These are phyloP conservation scores for Tolypocladium endophyticum DNA, from an alignment of 2,329 filamentous ascomycete species.

Conservation along the genomic window DNA sequence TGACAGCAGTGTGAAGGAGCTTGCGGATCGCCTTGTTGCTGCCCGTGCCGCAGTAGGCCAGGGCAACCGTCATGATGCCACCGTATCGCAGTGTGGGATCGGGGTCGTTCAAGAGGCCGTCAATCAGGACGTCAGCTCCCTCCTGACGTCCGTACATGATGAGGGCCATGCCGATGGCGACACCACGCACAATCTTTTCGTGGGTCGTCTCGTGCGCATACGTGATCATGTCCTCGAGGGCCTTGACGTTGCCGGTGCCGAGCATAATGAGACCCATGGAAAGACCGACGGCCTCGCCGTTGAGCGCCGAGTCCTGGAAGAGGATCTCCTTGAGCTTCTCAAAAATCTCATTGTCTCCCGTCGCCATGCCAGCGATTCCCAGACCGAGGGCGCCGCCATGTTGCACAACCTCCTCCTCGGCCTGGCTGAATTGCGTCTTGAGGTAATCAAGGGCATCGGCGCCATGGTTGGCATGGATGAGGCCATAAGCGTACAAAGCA, in stretches of 20 bases:
- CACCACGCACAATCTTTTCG: constrained; percentile 95
- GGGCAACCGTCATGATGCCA: constrained; percentile 95
- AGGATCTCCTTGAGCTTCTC: constrained; percentile 83
- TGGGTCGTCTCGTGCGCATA: constrained; percentile 97
- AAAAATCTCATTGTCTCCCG: constrained; percentile 80
- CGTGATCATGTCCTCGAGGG: constrained; percentile 91
- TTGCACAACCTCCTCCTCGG: constrained; percentile 86
- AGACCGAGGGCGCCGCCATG: constrained; percentile 92
- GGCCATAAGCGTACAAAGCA: constrained; percentile 85
- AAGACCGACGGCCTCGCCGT: constrained; percentile 91
- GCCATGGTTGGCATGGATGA: constrained; percentile 97
- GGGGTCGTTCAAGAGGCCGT: constrained; percentile 83
- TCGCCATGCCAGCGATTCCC: constrained; percentile 96
- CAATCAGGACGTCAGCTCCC: constrained; percentile 86
- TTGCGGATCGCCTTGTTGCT: constrained; percentile 98
- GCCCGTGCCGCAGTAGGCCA: constrained; percentile 93
- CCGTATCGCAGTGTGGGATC: constrained; percentile 92
- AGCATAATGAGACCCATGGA: constrained; percentile 98
- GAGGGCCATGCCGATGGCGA: constrained; percentile 91
- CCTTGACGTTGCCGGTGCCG: constrained; percentile 90
- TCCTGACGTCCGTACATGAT: constrained; percentile 98
- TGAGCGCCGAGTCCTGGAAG: constrained; percentile 89
- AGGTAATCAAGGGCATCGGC: constrained; percentile 79
- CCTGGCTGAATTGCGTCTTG: constrained; percentile 61
- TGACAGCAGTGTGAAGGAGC: constrained; percentile 89